phyloP scores from a whole-genome alignment of 305 asterid species.

The Rubia tinctorum region DNA sequence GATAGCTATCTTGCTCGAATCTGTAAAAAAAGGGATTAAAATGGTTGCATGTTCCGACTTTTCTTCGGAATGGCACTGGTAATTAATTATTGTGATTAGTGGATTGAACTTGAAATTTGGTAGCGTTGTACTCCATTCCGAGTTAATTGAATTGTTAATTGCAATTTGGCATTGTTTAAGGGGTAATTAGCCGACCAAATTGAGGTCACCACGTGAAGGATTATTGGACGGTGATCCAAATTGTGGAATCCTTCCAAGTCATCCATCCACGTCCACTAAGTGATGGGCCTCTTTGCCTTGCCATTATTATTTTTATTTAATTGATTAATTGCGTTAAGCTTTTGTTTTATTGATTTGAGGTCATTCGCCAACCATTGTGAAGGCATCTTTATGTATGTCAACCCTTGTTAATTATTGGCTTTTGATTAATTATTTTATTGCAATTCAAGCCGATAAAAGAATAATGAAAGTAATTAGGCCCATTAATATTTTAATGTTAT shows the following conservation, averaged over 20 bases:
- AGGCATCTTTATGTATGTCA: background rate
- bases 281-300: constrained; percentile 12
- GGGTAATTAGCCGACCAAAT: constrained; percentile 38
- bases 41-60: constrained; percentile 26
- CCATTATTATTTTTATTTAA: background rate
- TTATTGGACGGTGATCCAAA: constrained; percentile 23
- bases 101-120: constrained; percentile 12
- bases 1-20: constrained; percentile 22
- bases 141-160: constrained; percentile 12
- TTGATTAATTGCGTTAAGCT: background rate
- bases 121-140: constrained; percentile 8
- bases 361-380: background rate
- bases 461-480: background rate
- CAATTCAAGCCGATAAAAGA: background rate
- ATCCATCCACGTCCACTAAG: constrained; percentile 18
- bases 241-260: constrained; percentile 24
- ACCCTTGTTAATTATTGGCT: background rate
- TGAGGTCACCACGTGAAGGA: constrained; percentile 36
- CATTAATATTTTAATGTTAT: background rate
- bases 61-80: constrained; percentile 6
- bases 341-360: background rate
- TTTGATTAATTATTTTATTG: background rate
- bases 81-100: constrained; percentile 18
- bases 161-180: constrained; percentile 27
- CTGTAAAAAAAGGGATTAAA: constrained; percentile 10